These are phyloP conservation scores for Gossypium mustelinum DNA, from an alignment of 345 rosid species.

Conservation along the genomic window DNA sequence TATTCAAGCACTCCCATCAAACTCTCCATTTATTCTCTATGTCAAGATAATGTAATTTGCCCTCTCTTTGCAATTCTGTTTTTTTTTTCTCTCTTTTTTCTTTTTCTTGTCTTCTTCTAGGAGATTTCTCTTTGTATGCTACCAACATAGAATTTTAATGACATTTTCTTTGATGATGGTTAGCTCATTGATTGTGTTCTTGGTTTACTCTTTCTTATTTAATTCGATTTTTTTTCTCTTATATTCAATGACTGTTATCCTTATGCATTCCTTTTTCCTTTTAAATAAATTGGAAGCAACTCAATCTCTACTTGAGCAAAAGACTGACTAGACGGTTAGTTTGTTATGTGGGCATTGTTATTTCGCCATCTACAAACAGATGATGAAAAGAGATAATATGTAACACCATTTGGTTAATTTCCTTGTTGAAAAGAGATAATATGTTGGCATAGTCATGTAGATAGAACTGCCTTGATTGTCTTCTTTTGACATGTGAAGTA, in stretches of 20 bases:
- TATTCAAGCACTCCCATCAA: not conserved
- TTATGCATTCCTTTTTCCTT: not conserved
- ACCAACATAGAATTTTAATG: not conserved
- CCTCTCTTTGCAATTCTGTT: not conserved
- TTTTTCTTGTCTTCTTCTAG: not conserved
- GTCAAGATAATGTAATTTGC: not conserved
- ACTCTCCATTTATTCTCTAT: not conserved
- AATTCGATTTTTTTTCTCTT: not conserved
- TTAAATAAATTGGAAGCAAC: constrained; percentile 7
- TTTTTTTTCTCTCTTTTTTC: not conserved
- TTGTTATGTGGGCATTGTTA: not conserved
- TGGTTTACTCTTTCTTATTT: constrained; percentile 1
- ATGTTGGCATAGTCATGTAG: not conserved
- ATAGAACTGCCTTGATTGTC: not conserved
- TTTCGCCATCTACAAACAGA: not conserved
- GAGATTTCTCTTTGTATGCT: not conserved
- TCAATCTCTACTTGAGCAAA: constrained; percentile 2
- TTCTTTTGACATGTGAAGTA: not conserved
- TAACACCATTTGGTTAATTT: not conserved
- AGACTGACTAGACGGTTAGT: not conserved
- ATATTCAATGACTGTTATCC: not conserved
- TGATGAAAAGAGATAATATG: not conserved
- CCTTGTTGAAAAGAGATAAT: not conserved
- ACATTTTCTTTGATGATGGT: not conserved
- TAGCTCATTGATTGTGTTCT: not conserved